Base-by-base conservation (phyloP, 2,329 filamentous ascomycete genomes). In the Ambrosiella xylebori region DNA sequence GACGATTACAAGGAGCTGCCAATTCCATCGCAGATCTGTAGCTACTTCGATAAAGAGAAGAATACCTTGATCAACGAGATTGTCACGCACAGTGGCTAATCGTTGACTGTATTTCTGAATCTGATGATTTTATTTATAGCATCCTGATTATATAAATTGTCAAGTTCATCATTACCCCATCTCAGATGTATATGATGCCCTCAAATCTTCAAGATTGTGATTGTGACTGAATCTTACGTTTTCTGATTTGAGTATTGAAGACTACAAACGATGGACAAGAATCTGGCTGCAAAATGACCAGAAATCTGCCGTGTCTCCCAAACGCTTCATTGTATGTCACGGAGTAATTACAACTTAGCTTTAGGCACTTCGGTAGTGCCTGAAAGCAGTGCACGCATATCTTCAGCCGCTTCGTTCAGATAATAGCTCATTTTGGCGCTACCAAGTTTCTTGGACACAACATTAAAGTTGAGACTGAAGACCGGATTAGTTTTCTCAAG, bases 401-500 rank as follows among this genome's bases (percentile, higher is more conserved):
- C 93, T 61, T 82, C 79, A 1, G 91, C 93, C 0, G 93, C 91
- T 73, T 98, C 93, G 67, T 89, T 94, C 64, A 98, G 76, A 73
- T 88, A 98, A 77, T 91, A 87, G 72, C 87, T 93, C 91, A 98
- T 95, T 64, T 86, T 84, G 66, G 93, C 83, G 67, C 85, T 88
- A 50, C 91, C 93, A 54, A 96, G 75, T 59, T 86, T 83, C 79
- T 97, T 98, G 69, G 86, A 93, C 63, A 95, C 90, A 64, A 98
- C 82, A 73, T 98, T 98, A 76, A 98, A 97, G 79, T 97, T 93
- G 63, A 98, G 79, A 71, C 88, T 59, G 50, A 17, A 9, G 3
- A 58, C 12, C 95, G 63, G 47, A 37, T 37, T 35, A 45, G 58
- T 49, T 53, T 27, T 27, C 27, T 27, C 56, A 41, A 15, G 45